These are phyloP conservation scores for Epichloe sibirici DNA, from an alignment of 2,329 filamentous ascomycete species.

Conservation along the genomic window DNA sequence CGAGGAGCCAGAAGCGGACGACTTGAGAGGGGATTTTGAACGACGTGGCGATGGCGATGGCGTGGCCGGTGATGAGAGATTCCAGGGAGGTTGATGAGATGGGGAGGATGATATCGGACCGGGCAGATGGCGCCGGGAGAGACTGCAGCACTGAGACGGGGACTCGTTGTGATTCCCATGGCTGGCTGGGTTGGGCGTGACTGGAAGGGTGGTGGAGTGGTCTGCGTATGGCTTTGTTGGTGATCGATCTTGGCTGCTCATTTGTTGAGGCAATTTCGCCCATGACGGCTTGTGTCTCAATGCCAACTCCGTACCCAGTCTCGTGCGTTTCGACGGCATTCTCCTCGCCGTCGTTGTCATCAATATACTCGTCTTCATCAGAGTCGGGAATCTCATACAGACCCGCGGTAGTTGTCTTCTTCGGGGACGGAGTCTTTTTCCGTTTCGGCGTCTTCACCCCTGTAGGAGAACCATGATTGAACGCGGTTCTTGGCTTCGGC, in stretches of 20 bases:
- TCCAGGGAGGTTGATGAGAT: slow-evolving; percentile 34
- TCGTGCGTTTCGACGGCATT: neutral
- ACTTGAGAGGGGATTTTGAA: slow-evolving; percentile 44
- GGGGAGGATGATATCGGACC: slow-evolving; percentile 42
- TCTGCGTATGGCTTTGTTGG: slow-evolving; percentile 13
- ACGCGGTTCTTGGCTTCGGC: neutral
- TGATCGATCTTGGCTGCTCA: slow-evolving; percentile 3
- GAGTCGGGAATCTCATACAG: slow-evolving; percentile 36
- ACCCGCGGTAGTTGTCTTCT: neutral
- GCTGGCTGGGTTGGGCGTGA: slow-evolving; percentile 16
- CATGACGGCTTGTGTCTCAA: slow-evolving; percentile 24
- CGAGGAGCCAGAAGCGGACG: slow-evolving; percentile 51
- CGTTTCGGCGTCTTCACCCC: slow-evolving; percentile 9
- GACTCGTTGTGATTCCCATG: slow-evolving; percentile 35
- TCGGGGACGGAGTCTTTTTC: slow-evolving; percentile 8
- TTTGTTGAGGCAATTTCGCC: slow-evolving; percentile 19
- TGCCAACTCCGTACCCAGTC: slow-evolving; percentile 15
- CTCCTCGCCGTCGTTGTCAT: neutral
- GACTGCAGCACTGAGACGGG: slow-evolving; percentile 34
- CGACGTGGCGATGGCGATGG: slow-evolving; percentile 42
- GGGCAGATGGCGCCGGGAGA: slow-evolving; percentile 34
- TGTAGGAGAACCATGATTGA: slow-evolving; percentile 10
- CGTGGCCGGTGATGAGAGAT: slow-evolving; percentile 35
- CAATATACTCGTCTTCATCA: slow-evolving; percentile 15
- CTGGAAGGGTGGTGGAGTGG: slow-evolving; percentile 15